Base-by-base conservation (phyloP, 306 rosid species). In the Fragaria ananassa region DNA sequence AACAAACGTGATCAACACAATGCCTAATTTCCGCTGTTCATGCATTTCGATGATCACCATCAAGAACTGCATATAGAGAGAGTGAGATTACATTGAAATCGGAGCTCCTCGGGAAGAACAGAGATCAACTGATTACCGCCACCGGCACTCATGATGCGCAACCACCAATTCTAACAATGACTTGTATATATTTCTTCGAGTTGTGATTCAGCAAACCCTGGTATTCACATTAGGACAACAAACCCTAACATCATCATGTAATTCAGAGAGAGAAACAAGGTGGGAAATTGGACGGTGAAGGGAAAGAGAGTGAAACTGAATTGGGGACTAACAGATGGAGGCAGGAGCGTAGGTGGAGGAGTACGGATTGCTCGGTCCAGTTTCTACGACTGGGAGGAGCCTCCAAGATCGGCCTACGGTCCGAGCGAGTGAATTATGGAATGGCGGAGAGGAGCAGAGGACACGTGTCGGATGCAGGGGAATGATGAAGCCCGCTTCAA, bases 21-120 rank as follows among this genome's bases (percentile, higher is more conserved):
- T 14, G 19, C 68, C 54, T 23, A 3, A 15, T 37, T 35, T 34
- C 58, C 31, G 5, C 3, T 2, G 17, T 19, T 71, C n/a, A 51
- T 34, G 75, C 47, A 71, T 50, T 72, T 72, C 75, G 10, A 9
- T 27, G 17, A 15, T 25, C 21, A 50, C 13, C 50, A 18, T 54
- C 66, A 37, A 31, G 35, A 31, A 31, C 35, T 31, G 35, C 35
- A 31, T 31, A 31, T 31, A 27, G 35, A 3, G 35, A 31, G 35
- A 31, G 35, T 3, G 35, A 31, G 35, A 72, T 9, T 19, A 53
- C 99, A 87, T 42, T 72, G 89, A 80, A 95, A 92, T 77, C 81
- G 89, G 86, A 95, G 93, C 78, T 95, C 97, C 53, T 92, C 96
- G 42, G 97, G 96, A 56, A 62, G 74, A 75, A 92, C 79, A 57